phyloP scores from a whole-genome alignment of 345 rosid species.

The Heritiera littoralis region DNA sequence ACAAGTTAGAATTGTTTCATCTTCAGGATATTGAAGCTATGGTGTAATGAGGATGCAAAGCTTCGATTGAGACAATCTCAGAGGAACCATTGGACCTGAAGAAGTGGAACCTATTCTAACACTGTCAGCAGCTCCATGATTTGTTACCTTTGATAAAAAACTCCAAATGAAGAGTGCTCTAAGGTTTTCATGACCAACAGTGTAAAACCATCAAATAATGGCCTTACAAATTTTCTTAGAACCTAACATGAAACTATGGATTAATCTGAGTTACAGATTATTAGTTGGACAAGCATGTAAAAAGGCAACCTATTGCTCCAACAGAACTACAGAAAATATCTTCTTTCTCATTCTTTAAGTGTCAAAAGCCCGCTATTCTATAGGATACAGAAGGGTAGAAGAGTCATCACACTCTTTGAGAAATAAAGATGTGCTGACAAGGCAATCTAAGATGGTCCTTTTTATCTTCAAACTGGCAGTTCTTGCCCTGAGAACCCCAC shows the following conservation, averaged over 20 bases:
- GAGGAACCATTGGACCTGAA: no score
- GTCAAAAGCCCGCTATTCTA: background rate
- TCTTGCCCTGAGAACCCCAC: slow-evolving; percentile 2
- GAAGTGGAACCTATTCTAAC: no score
- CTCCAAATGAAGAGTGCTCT: background rate
- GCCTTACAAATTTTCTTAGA: slow-evolving; percentile 39
- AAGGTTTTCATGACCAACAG: slow-evolving; percentile 22
- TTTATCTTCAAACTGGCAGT: slow-evolving; percentile 13
- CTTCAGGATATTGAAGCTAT: slow-evolving; percentile 30
- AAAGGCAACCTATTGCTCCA: background rate
- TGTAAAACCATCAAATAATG: slow-evolving; percentile 19
- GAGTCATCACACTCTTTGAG: background rate
- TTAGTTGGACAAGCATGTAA: background rate
- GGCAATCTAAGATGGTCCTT: background rate
- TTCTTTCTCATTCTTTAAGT: no score
- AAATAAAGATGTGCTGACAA: slow-evolving; percentile 1
- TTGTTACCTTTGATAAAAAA: no score
- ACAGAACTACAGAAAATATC: no score
- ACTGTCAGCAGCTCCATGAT: background rate
- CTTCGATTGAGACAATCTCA: slow-evolving; percentile 27
- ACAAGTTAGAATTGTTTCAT: slow-evolving; percentile 51
- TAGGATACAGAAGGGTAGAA: background rate
- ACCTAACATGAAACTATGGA: no score
- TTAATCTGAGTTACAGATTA: background rate
- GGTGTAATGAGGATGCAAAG: slow-evolving; percentile 48